Percentiles rank a stretch among this genome's conserved stretches.
Evolutionary conservation across 768 basidiomycete genomes (phyloP).

Genomic region (Collybia nuda): DNA sequence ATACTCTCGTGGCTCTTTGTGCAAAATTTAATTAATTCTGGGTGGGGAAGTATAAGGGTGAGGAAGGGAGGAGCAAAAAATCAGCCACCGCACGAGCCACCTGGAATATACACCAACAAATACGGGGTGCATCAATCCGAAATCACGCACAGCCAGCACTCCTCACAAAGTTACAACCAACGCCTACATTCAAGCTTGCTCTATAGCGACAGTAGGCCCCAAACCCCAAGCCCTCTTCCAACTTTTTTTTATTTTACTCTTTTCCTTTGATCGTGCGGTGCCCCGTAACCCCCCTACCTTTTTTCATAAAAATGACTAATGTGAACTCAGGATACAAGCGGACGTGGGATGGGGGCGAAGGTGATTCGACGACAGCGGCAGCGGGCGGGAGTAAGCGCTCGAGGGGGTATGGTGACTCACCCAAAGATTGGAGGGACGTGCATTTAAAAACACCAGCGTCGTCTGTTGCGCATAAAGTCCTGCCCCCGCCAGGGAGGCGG

Average conservation of each 20-base stretch:
- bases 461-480: constrained; percentile 20
- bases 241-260: constrained; percentile 13
- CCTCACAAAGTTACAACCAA: background rate
- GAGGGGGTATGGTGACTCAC: constrained; percentile 45
- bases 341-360: constrained; percentile 59
- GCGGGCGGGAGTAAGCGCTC: constrained; percentile 64
- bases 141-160: constrained; percentile 2
- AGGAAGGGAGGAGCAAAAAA: no score
- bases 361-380: no score
- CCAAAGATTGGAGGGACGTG: constrained; percentile 71
- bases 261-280: constrained; percentile 73
- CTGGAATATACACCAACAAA: background rate
- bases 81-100: constrained; percentile 6
- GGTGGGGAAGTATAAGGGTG: no score
- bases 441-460: constrained; percentile 43
- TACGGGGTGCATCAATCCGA: background rate
- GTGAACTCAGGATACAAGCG: constrained; percentile 83
- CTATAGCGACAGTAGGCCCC: no score
- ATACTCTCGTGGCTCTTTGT: no score
- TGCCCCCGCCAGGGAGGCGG: constrained; percentile 22
- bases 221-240: no score
- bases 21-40: no score
- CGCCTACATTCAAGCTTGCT: no score
- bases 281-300: constrained; percentile 60
- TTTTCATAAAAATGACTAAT: constrained; percentile 70